Conservation (phyloP, 1,139 yeast genomes). For the Nakaseomyces kungkrabaensis region DNA sequence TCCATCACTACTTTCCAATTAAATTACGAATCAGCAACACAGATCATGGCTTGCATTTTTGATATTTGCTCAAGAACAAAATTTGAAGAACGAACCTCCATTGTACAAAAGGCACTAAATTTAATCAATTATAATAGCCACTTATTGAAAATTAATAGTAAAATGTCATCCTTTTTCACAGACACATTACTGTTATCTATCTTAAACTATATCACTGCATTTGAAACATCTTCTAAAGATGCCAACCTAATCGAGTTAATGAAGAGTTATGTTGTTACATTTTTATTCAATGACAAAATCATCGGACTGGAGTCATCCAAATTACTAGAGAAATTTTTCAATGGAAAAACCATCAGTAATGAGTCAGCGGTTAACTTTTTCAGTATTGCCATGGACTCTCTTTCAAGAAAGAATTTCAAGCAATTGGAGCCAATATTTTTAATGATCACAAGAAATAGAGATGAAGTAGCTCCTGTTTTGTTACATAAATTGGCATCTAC, state of each 20-base stretch:
- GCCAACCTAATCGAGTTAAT: neutral
- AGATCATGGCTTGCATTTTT: neutral
- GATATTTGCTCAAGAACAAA: neutral
- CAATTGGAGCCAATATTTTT: conserved; percentile 37
- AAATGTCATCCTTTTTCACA: neutral
- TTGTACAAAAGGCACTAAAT: conserved; percentile 15
- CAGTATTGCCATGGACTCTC: conserved; percentile 14
- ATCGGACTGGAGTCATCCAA: conserved; percentile 10
- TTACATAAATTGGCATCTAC: conserved; percentile 34
- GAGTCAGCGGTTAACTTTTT: conserved; percentile 16
- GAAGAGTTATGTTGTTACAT: neutral
- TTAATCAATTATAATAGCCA: conserved; percentile 12
- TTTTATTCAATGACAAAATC: neutral
- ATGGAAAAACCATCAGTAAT: conserved; percentile 8
- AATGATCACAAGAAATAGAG: conserved; percentile 31
- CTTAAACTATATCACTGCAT: conserved; percentile 13
- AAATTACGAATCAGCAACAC: neutral
- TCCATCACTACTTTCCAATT: neutral
- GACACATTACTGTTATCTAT: conserved; percentile 16
- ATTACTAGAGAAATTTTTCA: conserved; percentile 16
- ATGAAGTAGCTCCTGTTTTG: conserved; percentile 33
- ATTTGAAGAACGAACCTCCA: neutral
- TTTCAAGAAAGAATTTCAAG: conserved; percentile 23
- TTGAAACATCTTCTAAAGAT: neutral
- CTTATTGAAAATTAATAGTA: neutral